Evolutionary conservation across 257 asterid species (phyloP).

Genomic region (Solanum etuberosum): DNA sequence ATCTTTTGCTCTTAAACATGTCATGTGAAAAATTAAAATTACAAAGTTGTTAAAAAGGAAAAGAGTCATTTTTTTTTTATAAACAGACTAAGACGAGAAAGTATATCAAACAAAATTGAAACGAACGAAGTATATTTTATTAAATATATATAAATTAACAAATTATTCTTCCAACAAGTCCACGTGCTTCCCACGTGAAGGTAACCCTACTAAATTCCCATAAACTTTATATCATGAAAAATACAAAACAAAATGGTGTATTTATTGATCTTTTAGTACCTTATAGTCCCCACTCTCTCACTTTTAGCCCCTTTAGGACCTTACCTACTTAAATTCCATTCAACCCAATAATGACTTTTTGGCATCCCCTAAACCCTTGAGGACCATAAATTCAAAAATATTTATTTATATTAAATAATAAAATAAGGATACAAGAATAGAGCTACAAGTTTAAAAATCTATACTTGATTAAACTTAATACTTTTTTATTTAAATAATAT

Average conservation of each 20-base stretch:
- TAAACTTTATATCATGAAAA: neutral
- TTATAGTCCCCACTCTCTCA: neutral
- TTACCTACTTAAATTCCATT: neutral
- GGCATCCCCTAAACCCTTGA: neutral
- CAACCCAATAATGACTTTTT: neutral
- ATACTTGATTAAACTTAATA: too few relatives aligned
- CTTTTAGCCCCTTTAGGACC: neutral
- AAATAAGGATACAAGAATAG: too few relatives aligned
- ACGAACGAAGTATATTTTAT: too few relatives aligned
- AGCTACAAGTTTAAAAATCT: neutral
- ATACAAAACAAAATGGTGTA: neutral
- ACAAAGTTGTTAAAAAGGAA: rapidly evolving
- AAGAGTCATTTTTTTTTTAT: too few relatives aligned
- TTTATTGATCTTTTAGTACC: neutral
- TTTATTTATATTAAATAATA: neutral
- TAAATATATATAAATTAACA: neutral
- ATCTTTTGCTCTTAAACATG: too few relatives aligned
- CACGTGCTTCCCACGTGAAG: constrained; percentile 25
- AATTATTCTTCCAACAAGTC: neutral
- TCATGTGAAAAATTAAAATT: too few relatives aligned
- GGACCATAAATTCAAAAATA: neutral
- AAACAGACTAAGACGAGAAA: too few relatives aligned
- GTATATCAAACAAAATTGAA: too few relatives aligned
- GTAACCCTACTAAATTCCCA: neutral
- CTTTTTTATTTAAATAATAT: too few relatives aligned